Base-by-base conservation (phyloP, 2,329 filamentous ascomycete genomes). In the Colletotrichum kahawae region DNA sequence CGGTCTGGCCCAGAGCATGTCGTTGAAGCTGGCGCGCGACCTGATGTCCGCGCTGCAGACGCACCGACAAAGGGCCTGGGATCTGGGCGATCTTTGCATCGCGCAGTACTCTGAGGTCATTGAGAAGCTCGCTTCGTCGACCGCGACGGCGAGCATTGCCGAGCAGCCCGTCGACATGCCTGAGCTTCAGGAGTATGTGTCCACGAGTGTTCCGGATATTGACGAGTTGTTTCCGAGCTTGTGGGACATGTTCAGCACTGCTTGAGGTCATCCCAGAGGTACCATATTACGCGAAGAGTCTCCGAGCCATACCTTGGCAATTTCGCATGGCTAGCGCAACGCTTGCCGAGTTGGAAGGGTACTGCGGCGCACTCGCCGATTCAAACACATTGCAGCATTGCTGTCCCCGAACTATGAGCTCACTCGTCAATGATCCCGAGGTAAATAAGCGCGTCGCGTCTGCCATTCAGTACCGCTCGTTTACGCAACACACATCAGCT, bases 51-150 rank as follows among this genome's bases (percentile, higher is more conserved):
- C 83, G 2, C 80, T 90, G 16, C 82, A 82, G 14, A 75, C 77
- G 0, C 86, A 89, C 59, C 84, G 83, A 3, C 79, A 81, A 7
- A 81, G 80, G 57, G 81, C 78, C 0, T 90, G 89, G 89, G 88
- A 90, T 74, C 79, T 90, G 1, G 88, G 84, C 0, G 88, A 90
- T 63, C 83, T 88, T 6, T 90, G 88, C 74, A 79, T 90, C 2
- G 82, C 84, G 0, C 86, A 89, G 63, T 86, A 89, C 75, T 80
- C 82, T 7, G 87, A 89, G 13, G 79, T 89, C 14, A 82, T 90
- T 0, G 86, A 89, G 34, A 89, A 85, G 77, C 79, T 88, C 4
- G 75, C 84, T 12, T 79, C 80, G 7, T 80, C 82, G 51, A 79
- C 77, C 6, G 21, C 60, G 5, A 62, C 21, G 21, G 65, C 70